Base-by-base conservation (phyloP, 2,329 filamentous ascomycete species). In the Nannizziopsis barbatae region DNA sequence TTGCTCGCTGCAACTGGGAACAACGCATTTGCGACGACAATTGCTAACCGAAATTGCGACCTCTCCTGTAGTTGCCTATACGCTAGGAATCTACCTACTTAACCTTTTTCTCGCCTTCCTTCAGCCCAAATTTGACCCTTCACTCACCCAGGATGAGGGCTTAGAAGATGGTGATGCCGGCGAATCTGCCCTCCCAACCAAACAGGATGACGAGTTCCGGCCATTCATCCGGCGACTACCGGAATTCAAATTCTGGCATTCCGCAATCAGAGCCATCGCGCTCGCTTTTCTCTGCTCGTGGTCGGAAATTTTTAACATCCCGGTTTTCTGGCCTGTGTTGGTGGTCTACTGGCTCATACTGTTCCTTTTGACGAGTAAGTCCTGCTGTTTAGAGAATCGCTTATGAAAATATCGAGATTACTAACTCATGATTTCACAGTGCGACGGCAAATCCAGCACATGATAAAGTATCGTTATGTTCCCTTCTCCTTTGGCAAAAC, bases 231-330 rank as follows among this genome's bases (percentile, higher is more conserved):
- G 92, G 62, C 80, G 92, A 52, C 80, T 98, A 18, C 92, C 92
- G 49, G 92, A 98, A 71, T 98, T 98, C 79, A 98, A 98, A 77
- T 98, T 98, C 75, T 98, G 92, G 92, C 87, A 95, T 72, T 84
- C 86, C 61, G 88, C 90, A 47, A 96, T 90, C 49, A 80, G 88
- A 62, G 90, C 90, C 48, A 78, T 96, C 59, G 64, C 74, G 56
- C 86, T 96, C 61, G 81, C 77, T 33, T 95, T 96, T 66, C 57
- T 82, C 54, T 95, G 89, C 79, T 87, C 81, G 59, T 96, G 87
- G 85, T 94, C 93, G 67, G 76, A 84, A 62, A 75, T 95, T 64
- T 98, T 96, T 71, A 87, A 98, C 70, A 80, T 98, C 56, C 92
- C 92, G 1, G 92, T 98, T 51, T 98, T 98, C 79, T 98, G 92